Conservation (phyloP, 208 protist species). For the Leishmania aethiopica region DNA sequence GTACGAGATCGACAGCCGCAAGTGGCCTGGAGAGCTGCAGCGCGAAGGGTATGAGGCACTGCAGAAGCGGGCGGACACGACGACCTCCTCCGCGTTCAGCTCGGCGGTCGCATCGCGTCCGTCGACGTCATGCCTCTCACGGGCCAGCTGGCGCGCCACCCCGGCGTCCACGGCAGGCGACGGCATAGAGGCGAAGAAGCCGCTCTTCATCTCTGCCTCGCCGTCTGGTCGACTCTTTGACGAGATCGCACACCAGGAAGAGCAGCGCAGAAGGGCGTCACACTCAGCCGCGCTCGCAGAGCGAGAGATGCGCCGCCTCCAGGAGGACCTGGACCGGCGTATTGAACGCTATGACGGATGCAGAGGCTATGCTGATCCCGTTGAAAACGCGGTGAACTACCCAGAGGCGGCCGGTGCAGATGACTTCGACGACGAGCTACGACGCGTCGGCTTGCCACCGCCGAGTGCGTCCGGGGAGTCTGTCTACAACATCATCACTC, state of each 20-base stretch:
- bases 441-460: slow-evolving; percentile 1
- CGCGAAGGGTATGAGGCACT: slow-evolving; percentile 31
- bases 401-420: background rate
- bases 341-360: slow-evolving; percentile 21
- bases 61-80: slow-evolving; percentile 12
- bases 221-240: slow-evolving; percentile 76
- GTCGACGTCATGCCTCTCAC: slow-evolving; percentile 29
- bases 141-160: slow-evolving; percentile 28
- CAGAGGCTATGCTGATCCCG: slow-evolving; percentile 15
- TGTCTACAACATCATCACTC: slow-evolving; percentile 44
- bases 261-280: slow-evolving; percentile 35
- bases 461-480: slow-evolving; percentile 41
- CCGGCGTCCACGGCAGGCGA: background rate
- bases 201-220: slow-evolving; percentile 65
- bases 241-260: slow-evolving; percentile 69
- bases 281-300: slow-evolving; percentile 18
- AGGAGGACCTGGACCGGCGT: slow-evolving; percentile 25
- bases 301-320: slow-evolving; percentile 23
- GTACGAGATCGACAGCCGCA: slow-evolving; percentile 73
- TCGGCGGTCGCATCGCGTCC: slow-evolving; percentile 38
- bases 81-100: slow-evolving; percentile 12
- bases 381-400: background rate
- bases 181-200: slow-evolving; percentile 17
- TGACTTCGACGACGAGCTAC: slow-evolving; percentile 3
- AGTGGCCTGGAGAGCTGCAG: slow-evolving; percentile 68